Percentiles rank a stretch among this genome's conserved stretches.
Evolutionary conservation across 176 grass and related monocot species (phyloP).

Genomic region (Triticum aestivum): IWGSC_CS_RefSeq_v2.1 NC_057803.1:751660490-751660989

Average conservation of each 20-base stretch:
- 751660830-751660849: background rate
- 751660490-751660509: too few species aligned
- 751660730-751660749: background rate
- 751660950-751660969: background rate
- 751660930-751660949: background rate
- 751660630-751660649: background rate
- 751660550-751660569: slow-evolving; percentile 31
- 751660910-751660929: background rate
- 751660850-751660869: background rate
- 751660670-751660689: background rate
- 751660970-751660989: background rate
- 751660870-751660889: background rate
- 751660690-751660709: background rate
- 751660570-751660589: slow-evolving; percentile 10
- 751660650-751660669: background rate
- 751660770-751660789: background rate
- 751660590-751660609: slow-evolving; percentile 2
- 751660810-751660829: background rate
- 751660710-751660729: background rate
- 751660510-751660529: slow-evolving; percentile 37
- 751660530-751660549: slow-evolving; percentile 33
- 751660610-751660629: slow-evolving; percentile 17
- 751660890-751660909: background rate
- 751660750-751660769: background rate
- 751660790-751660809: background rate